These are phyloP conservation scores for Gossypium davidsonii DNA, from an alignment of 441 rosid genomes.

Conservation along the genomic window DNA sequence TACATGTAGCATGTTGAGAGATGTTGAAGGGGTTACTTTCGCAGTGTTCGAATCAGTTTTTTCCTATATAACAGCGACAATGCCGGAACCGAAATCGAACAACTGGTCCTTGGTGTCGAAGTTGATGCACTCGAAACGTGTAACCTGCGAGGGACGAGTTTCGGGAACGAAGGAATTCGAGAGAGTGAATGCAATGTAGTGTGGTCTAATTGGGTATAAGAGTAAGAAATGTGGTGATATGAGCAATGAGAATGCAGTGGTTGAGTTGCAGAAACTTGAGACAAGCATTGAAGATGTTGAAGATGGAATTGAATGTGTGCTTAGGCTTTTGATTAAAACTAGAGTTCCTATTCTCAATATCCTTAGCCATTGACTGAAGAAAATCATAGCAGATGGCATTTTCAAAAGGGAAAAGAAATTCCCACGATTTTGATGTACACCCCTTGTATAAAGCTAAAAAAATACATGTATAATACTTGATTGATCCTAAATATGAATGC, in stretches of 20 bases:
- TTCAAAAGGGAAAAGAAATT: no score
- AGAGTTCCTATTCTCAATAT: slow-evolving; percentile 10
- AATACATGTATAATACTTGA: background rate
- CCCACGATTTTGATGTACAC: background rate
- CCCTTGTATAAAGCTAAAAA: background rate
- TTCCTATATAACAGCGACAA: background rate
- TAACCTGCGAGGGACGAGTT: background rate
- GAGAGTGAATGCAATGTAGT: slow-evolving; percentile 20
- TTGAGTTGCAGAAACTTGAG: slow-evolving; percentile 3
- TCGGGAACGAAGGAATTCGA: slow-evolving; percentile 18
- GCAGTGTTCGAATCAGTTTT: background rate
- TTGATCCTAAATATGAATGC: background rate
- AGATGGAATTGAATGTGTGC: slow-evolving; percentile 8
- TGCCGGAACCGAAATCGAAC: background rate
- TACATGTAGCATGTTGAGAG: background rate
- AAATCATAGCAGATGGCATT: background rate
- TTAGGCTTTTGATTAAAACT: slow-evolving; percentile 10
- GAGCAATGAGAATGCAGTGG: background rate
- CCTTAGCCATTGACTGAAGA: background rate
- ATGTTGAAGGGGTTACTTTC: background rate
- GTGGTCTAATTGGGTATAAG: slow-evolving; percentile 9
- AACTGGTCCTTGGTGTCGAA: slow-evolving; percentile 12
- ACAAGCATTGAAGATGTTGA: slow-evolving; percentile 11
- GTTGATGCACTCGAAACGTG: background rate
- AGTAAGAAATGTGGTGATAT: background rate